phyloP scores from a whole-genome alignment of 2,329 filamentous ascomycete genomes.

The Talaromyces islandicus region DNA sequence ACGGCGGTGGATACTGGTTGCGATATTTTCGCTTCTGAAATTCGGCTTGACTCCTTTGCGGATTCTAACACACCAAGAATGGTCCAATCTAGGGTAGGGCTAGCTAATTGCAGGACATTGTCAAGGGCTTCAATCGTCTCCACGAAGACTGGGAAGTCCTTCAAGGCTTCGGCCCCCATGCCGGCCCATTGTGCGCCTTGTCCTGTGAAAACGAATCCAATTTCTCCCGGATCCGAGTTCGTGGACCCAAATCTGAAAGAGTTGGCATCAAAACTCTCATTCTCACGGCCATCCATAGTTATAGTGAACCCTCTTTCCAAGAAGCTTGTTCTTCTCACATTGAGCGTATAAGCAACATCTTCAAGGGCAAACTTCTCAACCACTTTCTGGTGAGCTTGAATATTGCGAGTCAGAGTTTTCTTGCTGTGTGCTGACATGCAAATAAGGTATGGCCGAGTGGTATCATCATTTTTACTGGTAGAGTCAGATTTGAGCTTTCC shows the following conservation, averaged over 20 bases:
- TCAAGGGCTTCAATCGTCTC: constrained; percentile 9
- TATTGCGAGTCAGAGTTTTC: constrained; percentile 1
- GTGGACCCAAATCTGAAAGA: too few relatives aligned
- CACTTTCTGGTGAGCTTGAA: neutral
- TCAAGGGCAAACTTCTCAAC: neutral
- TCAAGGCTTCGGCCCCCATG: constrained; percentile 21
- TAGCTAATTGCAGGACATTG: neutral
- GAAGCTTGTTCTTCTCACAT: neutral
- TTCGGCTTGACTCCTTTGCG: neutral
- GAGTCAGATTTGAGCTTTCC: neutral
- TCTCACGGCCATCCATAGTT: too few relatives aligned
- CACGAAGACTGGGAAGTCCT: constrained; percentile 8
- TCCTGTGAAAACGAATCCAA: constrained; percentile 24
- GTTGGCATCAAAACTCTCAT: too few relatives aligned
- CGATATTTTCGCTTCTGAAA: constrained; percentile 1
- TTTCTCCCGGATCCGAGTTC: neutral
- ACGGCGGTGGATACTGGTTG: constrained; percentile 34
- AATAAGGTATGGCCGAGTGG: neutral
- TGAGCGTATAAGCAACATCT: constrained; percentile 6
- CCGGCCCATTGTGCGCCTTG: constrained; percentile 25
- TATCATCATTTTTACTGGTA: neutral
- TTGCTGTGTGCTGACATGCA: constrained; percentile 6
- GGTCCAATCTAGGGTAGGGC: constrained; percentile 1
- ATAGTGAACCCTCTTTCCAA: too few relatives aligned
- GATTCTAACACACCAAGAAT: neutral